Evolutionary conservation across 1,139 yeast species (phyloP), one percentile per base, ranked within the genome.

Genomic region (Kodamaea sp.): DNA sequence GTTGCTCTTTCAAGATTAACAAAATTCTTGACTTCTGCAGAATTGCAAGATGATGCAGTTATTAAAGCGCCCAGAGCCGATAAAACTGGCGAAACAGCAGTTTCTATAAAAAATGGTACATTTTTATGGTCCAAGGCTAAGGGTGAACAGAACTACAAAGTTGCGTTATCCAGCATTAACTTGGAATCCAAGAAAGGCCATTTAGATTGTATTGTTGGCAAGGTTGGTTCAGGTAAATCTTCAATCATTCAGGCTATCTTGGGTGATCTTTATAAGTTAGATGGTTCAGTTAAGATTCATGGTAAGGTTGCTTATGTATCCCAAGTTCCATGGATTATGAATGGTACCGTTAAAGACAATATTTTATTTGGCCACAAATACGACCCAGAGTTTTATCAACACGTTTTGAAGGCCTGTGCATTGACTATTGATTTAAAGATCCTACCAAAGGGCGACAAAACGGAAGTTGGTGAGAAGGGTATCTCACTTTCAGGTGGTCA

Each of bases 381-480:
- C 53, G 97, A 92, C 51, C 78, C 86, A 14, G 80, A 71, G 14
- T 87, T 88, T 47, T 92, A 92, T 60, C 76, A 82, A 23, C 75
- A 75, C 48, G 89, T 95, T 2, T 66, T 92, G 38, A 78, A 78
- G 41, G 97, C 97, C 0, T 92, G 98, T 71, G 96, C 96, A 5
- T 72, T 92, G 51, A 63, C 72, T n/a, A 47, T 52, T 29, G 98
- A 92, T 63, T 73, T 92, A 46, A 76, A 75, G 18, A 78, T 83
- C 23, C 69, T 92, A 34, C 86, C 95, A 3, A 86, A 87, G 54
- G 97, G 97, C 32, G 97, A 92, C 57, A 68, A 70, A 37, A 90
- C 98, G 2, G 77, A 85, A 51, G 97, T 92, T 32, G 98, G 98
- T 44, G 98, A 92, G 63, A 92, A 90, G 65, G 98, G 98, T 50